phyloP scores from a whole-genome alignment of 1,139 yeast species.

The Geotrichum phurueaensis region DNA sequence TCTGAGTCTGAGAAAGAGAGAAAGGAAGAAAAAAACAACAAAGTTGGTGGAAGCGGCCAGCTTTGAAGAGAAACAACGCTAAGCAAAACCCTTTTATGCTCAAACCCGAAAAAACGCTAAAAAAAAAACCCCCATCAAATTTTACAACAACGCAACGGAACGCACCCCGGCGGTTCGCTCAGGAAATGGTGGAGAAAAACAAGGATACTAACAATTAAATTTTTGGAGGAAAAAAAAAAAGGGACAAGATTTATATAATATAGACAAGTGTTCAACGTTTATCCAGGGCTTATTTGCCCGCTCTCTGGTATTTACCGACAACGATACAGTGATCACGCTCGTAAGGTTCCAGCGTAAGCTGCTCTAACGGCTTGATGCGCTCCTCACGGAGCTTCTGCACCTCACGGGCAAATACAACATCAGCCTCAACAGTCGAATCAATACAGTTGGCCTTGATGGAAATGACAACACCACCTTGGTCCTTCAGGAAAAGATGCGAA shows the following conservation, averaged over 20 bases:
- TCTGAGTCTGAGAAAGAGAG: not conserved
- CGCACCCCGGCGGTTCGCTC: not conserved
- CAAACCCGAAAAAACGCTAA: not conserved
- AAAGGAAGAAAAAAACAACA: not conserved
- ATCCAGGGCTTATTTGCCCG: constrained; percentile 49
- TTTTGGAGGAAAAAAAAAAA: not conserved
- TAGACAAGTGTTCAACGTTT: not conserved
- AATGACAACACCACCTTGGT: constrained; percentile 10
- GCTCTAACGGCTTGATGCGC: constrained; percentile 97
- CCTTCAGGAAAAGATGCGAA: not conserved
- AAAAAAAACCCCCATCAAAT: not conserved
- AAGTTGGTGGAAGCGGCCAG: not conserved
- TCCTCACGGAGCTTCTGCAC: constrained; percentile 98
- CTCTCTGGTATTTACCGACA: constrained; percentile 92
- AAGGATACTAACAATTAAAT: not conserved
- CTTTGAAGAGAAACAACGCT: not conserved
- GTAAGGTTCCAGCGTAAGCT: constrained; percentile 90
- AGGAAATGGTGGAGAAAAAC: not conserved
- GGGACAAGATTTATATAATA: not conserved
- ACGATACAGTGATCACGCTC: constrained; percentile 99
- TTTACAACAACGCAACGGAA: not conserved
- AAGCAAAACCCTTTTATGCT: not conserved
- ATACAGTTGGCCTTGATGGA: constrained; percentile 62
- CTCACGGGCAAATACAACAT: constrained; percentile 87
- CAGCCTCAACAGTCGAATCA: constrained; percentile 98